phyloP scores from a whole-genome alignment of 805 yeast species.

The Blastobotrys robertii region DNA sequence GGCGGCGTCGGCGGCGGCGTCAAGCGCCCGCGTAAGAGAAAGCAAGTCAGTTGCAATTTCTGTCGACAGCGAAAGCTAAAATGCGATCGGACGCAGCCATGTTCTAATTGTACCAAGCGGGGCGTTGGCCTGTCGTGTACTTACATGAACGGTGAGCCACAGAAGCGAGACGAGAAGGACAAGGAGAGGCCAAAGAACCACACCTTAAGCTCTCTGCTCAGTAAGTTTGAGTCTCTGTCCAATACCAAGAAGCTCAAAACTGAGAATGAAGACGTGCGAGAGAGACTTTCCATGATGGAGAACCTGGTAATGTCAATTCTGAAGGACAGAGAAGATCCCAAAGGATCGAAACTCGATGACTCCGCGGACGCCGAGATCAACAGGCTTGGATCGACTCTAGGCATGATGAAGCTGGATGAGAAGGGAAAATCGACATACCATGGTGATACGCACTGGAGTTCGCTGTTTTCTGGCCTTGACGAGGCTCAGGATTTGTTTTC shows the following conservation, averaged over 20 bases:
- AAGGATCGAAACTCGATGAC: background rate
- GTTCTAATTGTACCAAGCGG: conserved; percentile 24
- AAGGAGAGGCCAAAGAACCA: background rate
- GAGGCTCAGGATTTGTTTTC: conserved; percentile 17
- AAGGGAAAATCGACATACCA: conserved; percentile 26
- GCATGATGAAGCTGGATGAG: conserved; percentile 27
- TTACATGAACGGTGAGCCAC: conserved; percentile 5
- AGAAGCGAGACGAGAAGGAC: background rate
- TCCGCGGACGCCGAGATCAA: conserved; percentile 7
- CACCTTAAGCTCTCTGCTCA: background rate
- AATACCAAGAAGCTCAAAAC: background rate
- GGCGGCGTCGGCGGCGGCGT: background rate
- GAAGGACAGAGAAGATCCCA: conserved; percentile 6
- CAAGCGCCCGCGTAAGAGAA: conserved; percentile 19
- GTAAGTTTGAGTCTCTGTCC: background rate
- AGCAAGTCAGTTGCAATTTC: conserved; percentile 24
- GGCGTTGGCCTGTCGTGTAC: conserved; percentile 12
- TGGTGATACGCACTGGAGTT: conserved; percentile 29
- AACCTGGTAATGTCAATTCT: conserved; percentile 19
- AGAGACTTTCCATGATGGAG: conserved; percentile 23
- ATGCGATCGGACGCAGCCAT: conserved; percentile 28
- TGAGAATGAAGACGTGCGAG: conserved; percentile 16
- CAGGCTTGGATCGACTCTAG: conserved; percentile 22
- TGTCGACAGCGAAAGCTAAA: conserved; percentile 27
- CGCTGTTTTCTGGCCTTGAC: conserved; percentile 21